Evolutionary conservation across 306 rosid genomes (phyloP).

Genomic region (Acmispon strigosus): DNA sequence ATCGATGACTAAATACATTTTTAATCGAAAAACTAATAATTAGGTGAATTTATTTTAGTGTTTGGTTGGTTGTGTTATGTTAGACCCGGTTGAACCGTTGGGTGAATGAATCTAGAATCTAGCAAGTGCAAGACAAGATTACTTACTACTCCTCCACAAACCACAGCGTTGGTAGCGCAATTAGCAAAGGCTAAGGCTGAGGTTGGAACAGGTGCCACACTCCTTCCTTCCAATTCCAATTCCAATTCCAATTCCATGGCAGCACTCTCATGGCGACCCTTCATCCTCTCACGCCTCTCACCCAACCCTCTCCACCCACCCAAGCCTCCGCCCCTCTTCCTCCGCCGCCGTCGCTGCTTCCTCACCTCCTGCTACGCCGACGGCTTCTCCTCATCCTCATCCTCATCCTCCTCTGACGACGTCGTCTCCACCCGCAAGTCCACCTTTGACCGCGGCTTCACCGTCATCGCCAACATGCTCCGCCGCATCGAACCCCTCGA

Average conservation of each 20-base stretch:
- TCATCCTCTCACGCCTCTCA: slow-evolving; percentile 53
- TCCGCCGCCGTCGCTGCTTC: neutral
- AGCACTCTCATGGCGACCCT: slow-evolving; percentile 47
- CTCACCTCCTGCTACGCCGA: slow-evolving; percentile 53
- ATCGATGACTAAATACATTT: no score
- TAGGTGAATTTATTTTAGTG: no score
- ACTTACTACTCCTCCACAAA: neutral
- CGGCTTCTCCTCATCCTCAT: slow-evolving; percentile 35
- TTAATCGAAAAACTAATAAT: no score
- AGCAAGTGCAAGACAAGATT: no score
- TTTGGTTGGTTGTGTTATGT: no score
- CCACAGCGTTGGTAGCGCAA: neutral
- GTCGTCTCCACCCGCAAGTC: slow-evolving; percentile 74
- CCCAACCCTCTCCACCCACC: slow-evolving; percentile 38
- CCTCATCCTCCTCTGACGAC: slow-evolving; percentile 36
- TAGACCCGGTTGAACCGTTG: no score
- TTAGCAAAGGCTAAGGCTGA: neutral
- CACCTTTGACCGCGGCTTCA: slow-evolving; percentile 61
- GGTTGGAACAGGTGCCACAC: neutral
- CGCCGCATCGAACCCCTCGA: slow-evolving; percentile 81
- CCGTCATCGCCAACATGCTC: slow-evolving; percentile 83
- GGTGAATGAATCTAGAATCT: no score
- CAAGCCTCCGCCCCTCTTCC: slow-evolving; percentile 24
- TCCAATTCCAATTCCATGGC: slow-evolving; percentile 36
- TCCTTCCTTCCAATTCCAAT: neutral